Evolutionary conservation across 495 filamentous ascomycete species (phyloP).

Genomic region (Elasticomyces elasticus): DNA sequence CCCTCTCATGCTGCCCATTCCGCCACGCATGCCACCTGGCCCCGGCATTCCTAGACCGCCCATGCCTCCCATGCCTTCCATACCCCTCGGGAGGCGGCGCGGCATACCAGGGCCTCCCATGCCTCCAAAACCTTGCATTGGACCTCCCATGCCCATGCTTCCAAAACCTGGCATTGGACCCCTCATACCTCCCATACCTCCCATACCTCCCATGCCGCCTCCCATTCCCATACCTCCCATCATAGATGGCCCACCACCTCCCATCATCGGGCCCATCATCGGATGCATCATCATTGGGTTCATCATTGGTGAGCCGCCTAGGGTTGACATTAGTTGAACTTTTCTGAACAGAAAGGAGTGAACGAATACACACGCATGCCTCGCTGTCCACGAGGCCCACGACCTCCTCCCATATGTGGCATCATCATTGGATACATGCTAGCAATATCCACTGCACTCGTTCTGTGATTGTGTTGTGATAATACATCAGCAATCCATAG

Average conservation of each 20-base stretch:
- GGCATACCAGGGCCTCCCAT: neutral
- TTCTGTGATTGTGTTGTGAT: neutral
- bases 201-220: neutral
- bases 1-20: neutral
- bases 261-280: neutral
- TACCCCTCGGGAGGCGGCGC: neutral
- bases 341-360: too few species aligned
- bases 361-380: too few species aligned
- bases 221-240: neutral
- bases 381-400: too few species aligned
- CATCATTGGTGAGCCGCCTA: neutral
- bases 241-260: neutral
- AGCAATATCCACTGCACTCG: too few species aligned
- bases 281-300: neutral
- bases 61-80: neutral
- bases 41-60: neutral
- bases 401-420: too few species aligned
- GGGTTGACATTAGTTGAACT: neutral
- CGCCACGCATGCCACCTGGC: neutral
- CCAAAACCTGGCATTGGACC: neutral
- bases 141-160: neutral
- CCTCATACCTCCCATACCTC: neutral
- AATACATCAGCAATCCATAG: neutral
- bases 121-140: neutral
- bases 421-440: too few species aligned